Conservation (phyloP, 1,284 basidiomycete species). For the Testicularia cyperi region DNA sequence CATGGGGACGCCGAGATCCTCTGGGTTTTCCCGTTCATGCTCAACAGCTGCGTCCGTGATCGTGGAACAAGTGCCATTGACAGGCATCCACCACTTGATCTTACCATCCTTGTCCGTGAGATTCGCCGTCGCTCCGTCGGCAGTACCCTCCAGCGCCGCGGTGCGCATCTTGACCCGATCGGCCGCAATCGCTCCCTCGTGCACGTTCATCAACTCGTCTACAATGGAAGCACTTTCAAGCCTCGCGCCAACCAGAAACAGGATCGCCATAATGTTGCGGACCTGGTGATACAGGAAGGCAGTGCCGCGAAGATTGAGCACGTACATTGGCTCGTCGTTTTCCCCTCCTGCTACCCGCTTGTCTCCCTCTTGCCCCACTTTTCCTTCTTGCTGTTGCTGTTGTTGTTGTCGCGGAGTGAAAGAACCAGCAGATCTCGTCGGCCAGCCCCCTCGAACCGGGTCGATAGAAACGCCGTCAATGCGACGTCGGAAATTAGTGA, state of each 20-base stretch:
- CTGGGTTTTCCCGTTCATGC: no score
- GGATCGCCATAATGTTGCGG: slow-evolving; percentile 87
- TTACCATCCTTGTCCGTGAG: background rate
- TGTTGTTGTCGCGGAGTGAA: no score
- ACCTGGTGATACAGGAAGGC: slow-evolving; percentile 98
- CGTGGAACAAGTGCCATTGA: slow-evolving; percentile 8
- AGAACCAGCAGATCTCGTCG: no score
- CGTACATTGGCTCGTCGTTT: slow-evolving; percentile 63
- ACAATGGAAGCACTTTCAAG: slow-evolving; percentile 76
- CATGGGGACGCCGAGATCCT: slow-evolving; percentile 8
- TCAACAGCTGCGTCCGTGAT: background rate
- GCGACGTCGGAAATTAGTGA: slow-evolving; percentile 72
- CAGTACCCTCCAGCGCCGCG: background rate
- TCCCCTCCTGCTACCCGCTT: background rate
- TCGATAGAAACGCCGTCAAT: slow-evolving; percentile 71
- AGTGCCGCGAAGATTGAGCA: slow-evolving; percentile 82
- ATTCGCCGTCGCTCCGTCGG: background rate
- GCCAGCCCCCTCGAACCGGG: slow-evolving; percentile 44
- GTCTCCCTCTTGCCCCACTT: no score
- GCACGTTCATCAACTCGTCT: slow-evolving; percentile 73
- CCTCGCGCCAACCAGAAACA: slow-evolving; percentile 83
- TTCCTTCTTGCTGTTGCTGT: no score
- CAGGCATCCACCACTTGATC: slow-evolving; percentile 32
- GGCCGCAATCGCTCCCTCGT: slow-evolving; percentile 42
- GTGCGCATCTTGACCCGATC: slow-evolving; percentile 29